A percentile compares a stretch with the other conserved stretches of the same genome.
Evolutionary conservation across 1,139 yeast species (phyloP).

Genomic region (Kluyveromyces sp.): DNA sequence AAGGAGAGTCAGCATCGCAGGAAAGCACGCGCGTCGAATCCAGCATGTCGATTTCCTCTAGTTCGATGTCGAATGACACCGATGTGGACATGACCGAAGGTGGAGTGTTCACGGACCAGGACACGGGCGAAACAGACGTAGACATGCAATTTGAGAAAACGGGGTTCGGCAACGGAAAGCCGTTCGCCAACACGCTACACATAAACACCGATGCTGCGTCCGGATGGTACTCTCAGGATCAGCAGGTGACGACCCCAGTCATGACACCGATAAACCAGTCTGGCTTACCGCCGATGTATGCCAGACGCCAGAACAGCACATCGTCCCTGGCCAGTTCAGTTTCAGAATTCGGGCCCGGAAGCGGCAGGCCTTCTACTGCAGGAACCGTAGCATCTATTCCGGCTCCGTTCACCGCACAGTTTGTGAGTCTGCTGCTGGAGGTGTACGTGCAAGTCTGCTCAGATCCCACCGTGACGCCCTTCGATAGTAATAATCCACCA

Average conservation of each 20-base stretch:
- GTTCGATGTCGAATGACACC: background rate
- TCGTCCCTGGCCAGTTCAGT: slow-evolving; percentile 26
- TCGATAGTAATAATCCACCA: slow-evolving; percentile 31
- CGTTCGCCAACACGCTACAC: background rate
- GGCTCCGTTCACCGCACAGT: slow-evolving; percentile 21
- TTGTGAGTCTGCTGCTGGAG: slow-evolving; percentile 24
- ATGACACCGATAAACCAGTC: slow-evolving; percentile 13
- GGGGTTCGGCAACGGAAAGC: background rate
- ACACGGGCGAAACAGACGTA: background rate
- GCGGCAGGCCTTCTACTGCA: background rate
- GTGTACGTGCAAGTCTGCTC: slow-evolving; percentile 25
- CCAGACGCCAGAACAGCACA: slow-evolving; percentile 18
- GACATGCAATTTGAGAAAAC: background rate
- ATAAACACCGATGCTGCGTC: slow-evolving; percentile 3
- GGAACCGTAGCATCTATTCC: background rate
- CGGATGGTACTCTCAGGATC: slow-evolving; percentile 1
- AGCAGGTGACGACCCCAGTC: slow-evolving; percentile 12
- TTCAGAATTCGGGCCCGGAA: slow-evolving; percentile 18
- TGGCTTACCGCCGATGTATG: slow-evolving; percentile 13
- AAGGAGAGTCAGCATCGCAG: background rate
- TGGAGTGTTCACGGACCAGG: background rate
- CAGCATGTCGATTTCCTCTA: background rate
- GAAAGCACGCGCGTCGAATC: background rate
- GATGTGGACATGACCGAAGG: background rate
- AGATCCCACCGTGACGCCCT: slow-evolving; percentile 33